A percentile compares a stretch with the other conserved stretches of the same genome.
phyloP scores from a whole-genome alignment of 2,329 filamentous ascomycete species.

The Fusarium tupiense region DNA sequence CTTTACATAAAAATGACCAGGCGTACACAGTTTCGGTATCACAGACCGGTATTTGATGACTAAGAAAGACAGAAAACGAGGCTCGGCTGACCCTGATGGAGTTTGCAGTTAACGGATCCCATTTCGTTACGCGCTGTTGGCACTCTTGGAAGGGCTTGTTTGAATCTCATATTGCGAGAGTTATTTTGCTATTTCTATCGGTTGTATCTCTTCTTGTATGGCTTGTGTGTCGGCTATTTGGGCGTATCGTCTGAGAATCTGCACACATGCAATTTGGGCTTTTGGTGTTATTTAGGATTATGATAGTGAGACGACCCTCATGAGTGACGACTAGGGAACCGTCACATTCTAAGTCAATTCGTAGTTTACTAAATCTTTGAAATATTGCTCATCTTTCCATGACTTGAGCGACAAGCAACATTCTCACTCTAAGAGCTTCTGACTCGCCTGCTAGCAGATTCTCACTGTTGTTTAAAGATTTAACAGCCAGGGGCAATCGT shows the following conservation, averaged over 20 bases:
- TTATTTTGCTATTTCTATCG: constrained; percentile 9
- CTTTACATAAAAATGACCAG: constrained; percentile 20
- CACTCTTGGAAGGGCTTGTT: constrained; percentile 11
- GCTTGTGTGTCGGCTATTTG: constrained; percentile 8
- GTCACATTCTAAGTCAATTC: constrained; percentile 44
- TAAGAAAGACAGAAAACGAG: constrained; percentile 23
- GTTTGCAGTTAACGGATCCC: constrained; percentile 25
- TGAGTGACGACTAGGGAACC: constrained; percentile 47
- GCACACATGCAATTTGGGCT: constrained; percentile 4
- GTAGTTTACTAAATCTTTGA: constrained; percentile 24
- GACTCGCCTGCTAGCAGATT: neutral
- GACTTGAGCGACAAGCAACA: neutral
- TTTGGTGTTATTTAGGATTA: constrained; percentile 46
- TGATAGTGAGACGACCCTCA: constrained; percentile 47
- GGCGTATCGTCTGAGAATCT: constrained; percentile 6
- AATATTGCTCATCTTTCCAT: neutral
- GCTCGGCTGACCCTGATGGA: constrained; percentile 17
- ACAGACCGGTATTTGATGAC: constrained; percentile 39
- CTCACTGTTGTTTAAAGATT: neutral
- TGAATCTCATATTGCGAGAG: constrained; percentile 29
- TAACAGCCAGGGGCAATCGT: neutral
- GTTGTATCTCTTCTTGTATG: constrained; percentile 17
- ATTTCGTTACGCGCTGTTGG: constrained; percentile 16
- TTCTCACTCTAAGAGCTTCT: neutral
- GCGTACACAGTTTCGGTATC: constrained; percentile 32